Evolutionary conservation across 768 basidiomycete species (phyloP), one percentile per base, ranked within the genome.

Genomic region (Mycena polygramma): DNA sequence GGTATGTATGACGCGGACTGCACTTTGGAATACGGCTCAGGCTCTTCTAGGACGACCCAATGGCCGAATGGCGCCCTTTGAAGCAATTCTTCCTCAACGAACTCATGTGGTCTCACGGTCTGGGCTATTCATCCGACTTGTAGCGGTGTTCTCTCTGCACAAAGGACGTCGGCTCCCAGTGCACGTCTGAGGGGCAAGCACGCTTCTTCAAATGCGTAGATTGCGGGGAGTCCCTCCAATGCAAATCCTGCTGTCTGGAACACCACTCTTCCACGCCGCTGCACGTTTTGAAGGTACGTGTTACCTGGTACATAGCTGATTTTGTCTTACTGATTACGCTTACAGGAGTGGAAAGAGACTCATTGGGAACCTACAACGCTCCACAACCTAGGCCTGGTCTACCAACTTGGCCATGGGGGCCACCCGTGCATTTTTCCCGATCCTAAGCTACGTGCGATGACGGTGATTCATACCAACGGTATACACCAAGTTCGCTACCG

Each of bases 401-500:
- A 65, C 22, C 73, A 74, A 53, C 57, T 74, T 7, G 73, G 73
- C 41, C 73, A 74, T 37, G 57, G 36, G 26, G 70, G 63, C 35
- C 26, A 36, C 35, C 39, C 48, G 10, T 66, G 64, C 36, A 26
- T 51, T 7, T 22, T 43, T 13, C 71, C 71, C 4, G 46, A 59
- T n/a, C 22, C 22, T 7, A 10, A 19, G 17, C 4, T 39, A 7
- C 60, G 49, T 0, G 20, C 30, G 3, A 67, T 73, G 69, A 67
- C 57, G 15, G 58, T 75, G 2, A 53, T 75, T 26, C 66, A 61
- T 20, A 22, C 52, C 17, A 60, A 14, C 10, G 43, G 49, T 26
- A 57, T 75, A 51, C 70, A 74, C 54, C 14, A 45, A 14, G 37
- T 71, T 5, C 22, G 24, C 30, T 26, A 69, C 43, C 61, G 57